Base-by-base conservation (phyloP, 2,329 filamentous ascomycete species). In the Aspergillus pseudonomiae region DNA sequence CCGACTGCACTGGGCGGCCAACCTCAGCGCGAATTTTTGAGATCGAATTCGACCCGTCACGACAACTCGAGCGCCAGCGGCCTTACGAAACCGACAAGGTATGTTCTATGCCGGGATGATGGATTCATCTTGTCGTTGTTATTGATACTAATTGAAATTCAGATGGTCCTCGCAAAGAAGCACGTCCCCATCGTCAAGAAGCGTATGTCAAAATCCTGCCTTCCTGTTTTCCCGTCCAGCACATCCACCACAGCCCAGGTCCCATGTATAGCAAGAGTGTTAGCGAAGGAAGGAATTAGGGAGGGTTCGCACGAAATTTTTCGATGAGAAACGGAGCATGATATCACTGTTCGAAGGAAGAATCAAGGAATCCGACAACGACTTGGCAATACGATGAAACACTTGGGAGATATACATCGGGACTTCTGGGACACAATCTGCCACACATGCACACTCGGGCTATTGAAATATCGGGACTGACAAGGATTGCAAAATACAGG, bases 121-220 rank as follows among this genome's bases (percentile, higher is more conserved):
- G 14, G 32, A 5, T 39, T 21, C 39, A 39, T 39, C 28, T 16
- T 12, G 52, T 36, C 12, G 14, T 55, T 26, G 10, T 66, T 53
- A 43, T 57, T 46, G 54, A 41, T 62, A 54, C 50, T 63, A 61
- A 58, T 67, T 63, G 58, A 61, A 61, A 64, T 72, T 53, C 70
- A 73, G 94, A 98, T 98, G 95, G 93, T 94, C 88, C 89, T 94
- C 91, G 92, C 94, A 85, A 96, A 96, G 92, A 96, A 96, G 89
- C 95, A 98, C 86, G 89, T 98, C 82, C 91, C 94, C 80, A 99
- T 99, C 89, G 92, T 99, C 81, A 99, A 99, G 93, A 99, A 99
- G 93, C 93, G 93, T 96, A 94, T 81, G 93, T 45, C 50, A 36
- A 43, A 24, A 43, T 36, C 61, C 61, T 63, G 34, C 50, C 34